Evolutionary conservation across 495 filamentous ascomycete species (phyloP), one percentile per base, ranked within the genome.

Genomic region (Aspergillus diversus): DNA sequence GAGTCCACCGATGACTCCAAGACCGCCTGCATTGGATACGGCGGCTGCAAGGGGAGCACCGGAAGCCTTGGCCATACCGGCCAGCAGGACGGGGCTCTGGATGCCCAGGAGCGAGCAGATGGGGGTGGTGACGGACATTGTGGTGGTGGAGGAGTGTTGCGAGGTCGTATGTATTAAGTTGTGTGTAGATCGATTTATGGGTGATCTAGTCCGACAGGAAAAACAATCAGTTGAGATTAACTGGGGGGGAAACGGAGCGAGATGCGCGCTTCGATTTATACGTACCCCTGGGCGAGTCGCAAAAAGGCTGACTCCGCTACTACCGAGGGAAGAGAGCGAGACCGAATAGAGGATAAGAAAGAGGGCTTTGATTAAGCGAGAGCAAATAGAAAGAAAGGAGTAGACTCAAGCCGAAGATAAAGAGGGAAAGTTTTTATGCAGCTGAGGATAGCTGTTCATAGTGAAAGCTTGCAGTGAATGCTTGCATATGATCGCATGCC

Each of bases 51-150:
- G 87, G 16, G 81, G 80, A 0, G 88, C 91, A 65, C 87, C 86
- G 7, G 89, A 92, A 17, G 89, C 90, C 65, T 89, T 86, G 5
- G 92, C 92, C 92, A 97, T 97, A 63, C 92, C 92, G 42, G 92
- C 92, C 43, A 96, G 88, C 58, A 96, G 73, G 77, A 97, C 88
- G 56, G 92, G 92, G 78, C 95, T 90, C 48, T 87, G 75, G 79
- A 96, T 92, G 27, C 82, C 81, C 15, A 95, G 85, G 52, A 96
- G 83, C 37, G 80, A 81, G 67, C 86, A 90, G 17, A 96, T 87
- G 17, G 91, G 90, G 42, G 92, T 96, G 63, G 86, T 83, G 73
- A 96, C 78, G 43, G 81, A 78, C 78, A 81, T 81, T 21, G 16
- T 78, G 59, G 42, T 8, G 50, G 57, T 11, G 27, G 42, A 37